These are phyloP conservation scores for Aspergillus sp. DNA, from an alignment of 2,329 filamentous ascomycete genomes.

Conservation along the genomic window DNA sequence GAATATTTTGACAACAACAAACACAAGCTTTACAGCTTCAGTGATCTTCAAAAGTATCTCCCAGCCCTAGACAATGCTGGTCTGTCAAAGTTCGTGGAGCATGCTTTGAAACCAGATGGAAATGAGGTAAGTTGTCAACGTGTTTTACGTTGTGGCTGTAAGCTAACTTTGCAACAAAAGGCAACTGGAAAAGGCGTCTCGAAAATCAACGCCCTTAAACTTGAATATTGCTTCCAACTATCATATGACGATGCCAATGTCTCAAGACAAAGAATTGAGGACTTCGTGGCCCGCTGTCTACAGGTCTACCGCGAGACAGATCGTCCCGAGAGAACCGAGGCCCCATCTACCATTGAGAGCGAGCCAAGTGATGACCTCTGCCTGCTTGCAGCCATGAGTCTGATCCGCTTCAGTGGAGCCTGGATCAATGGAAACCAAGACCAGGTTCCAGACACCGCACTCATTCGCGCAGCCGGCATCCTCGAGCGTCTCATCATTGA, in stretches of 20 bases:
- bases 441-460: constrained; percentile 19
- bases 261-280: constrained; percentile 24
- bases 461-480: constrained; percentile 35
- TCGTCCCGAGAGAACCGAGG: constrained; percentile 16
- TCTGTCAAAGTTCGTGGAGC: constrained; percentile 21
- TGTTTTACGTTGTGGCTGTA: not conserved
- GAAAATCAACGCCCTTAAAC: constrained; percentile 39
- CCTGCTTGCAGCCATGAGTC: constrained; percentile 38
- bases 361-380: constrained; percentile 40
- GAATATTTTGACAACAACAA: constrained; percentile 38
- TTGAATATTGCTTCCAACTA: constrained; percentile 38
- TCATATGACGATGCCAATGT: constrained; percentile 23
- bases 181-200: constrained; percentile 18
- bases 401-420: constrained; percentile 28
- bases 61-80: constrained; percentile 21
- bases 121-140: constrained; percentile 17
- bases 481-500: constrained; percentile 35
- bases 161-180: constrained; percentile 1
- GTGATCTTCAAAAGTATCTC: constrained; percentile 36
- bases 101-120: constrained; percentile 15
- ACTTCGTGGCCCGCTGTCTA: constrained; percentile 36
- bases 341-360: constrained; percentile 36
- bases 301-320: constrained; percentile 23
- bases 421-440: constrained; percentile 11
- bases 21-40: constrained; percentile 42